Conservation (phyloP, 345 rosid genomes). For the Boechera retrofracta region DNA sequence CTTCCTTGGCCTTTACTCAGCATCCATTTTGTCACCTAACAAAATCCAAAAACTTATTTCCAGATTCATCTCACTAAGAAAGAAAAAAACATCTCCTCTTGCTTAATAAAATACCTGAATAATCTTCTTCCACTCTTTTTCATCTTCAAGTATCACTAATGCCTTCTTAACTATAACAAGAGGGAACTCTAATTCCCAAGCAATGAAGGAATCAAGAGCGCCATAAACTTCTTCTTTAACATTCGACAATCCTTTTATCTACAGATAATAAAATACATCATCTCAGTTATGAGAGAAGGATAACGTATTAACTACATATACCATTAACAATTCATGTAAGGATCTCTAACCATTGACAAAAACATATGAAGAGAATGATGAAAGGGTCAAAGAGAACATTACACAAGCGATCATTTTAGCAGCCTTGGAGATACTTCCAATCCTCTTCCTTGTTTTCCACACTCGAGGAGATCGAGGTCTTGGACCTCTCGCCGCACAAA, state of each 20-base stretch:
- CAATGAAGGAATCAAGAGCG: conserved; percentile 89
- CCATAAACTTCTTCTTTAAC: conserved; percentile 95
- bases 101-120: conserved; percentile 59
- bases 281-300: background rate
- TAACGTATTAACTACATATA: background rate
- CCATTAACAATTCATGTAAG: background rate
- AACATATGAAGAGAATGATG: background rate
- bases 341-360: background rate
- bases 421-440: conserved; percentile 86
- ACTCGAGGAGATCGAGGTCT: conserved; percentile 91
- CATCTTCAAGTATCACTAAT: conserved; percentile 71
- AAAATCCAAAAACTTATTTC: conserved; percentile 10
- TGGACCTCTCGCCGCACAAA: conserved; percentile 89
- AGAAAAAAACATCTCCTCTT: background rate
- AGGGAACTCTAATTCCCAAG: conserved; percentile 97
- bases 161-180: conserved; percentile 88
- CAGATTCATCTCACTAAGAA: background rate
- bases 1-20: conserved; percentile 96
- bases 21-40: conserved; percentile 93
- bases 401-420: conserved; percentile 76
- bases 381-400: conserved; percentile 29
- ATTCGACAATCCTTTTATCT: conserved; percentile 78
- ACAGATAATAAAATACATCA: conserved; percentile 26
- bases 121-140: conserved; percentile 90
- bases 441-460: conserved; percentile 72